phyloP scores from a whole-genome alignment of 352 stramenopile species.

The Pythium myriotylum region DNA sequence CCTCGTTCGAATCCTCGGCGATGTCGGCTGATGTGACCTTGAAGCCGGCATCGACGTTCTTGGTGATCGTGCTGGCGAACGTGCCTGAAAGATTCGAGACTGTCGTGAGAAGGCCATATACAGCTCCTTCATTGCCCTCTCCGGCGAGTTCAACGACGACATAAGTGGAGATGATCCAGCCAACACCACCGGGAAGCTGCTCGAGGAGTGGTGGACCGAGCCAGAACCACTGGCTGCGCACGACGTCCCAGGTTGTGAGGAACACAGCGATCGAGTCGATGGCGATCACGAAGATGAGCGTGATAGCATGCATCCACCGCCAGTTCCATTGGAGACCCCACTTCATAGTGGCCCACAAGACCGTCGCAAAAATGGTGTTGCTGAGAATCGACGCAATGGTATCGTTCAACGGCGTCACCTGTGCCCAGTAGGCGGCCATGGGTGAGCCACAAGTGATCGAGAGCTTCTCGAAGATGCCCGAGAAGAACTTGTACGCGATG shows the following conservation, averaged over 20 bases:
- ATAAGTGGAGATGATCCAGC: too few species aligned
- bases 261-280: too few species aligned
- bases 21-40: slow-evolving; percentile 36
- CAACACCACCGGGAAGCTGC: too few species aligned
- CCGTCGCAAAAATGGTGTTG: slow-evolving; percentile 28
- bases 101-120: slow-evolving; percentile 47
- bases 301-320: too few species aligned
- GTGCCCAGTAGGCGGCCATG: slow-evolving; percentile 34
- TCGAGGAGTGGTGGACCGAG: too few species aligned
- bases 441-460: slow-evolving; percentile 29
- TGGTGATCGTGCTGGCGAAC: slow-evolving; percentile 40
- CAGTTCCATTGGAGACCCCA: slow-evolving; percentile 16
- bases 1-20: slow-evolving; percentile 25
- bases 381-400: slow-evolving; percentile 34
- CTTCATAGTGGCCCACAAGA: slow-evolving; percentile 21
- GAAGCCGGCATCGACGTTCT: slow-evolving; percentile 30
- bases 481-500: too few species aligned
- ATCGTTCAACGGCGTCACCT: slow-evolving; percentile 42
- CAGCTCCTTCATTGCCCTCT: too few species aligned
- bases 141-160: too few species aligned
- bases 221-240: too few species aligned
- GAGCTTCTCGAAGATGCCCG: slow-evolving; percentile 32
- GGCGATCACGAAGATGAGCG: too few species aligned
- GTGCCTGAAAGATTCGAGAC: slow-evolving; percentile 37
- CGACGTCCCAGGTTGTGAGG: too few species aligned